Percentiles rank a stretch among this genome's conserved stretches.
These are phyloP conservation scores for Zea mays DNA, from an alignment of 176 grass and related monocot genomes.

Conservation along the genomic window Zm-B73-REFERENCE-NAM-5.0 NC_050101.1:117200001-117200500, in stretches of 20 bases:
- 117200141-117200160: neutral
- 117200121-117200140: constrained; percentile 5
- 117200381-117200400: constrained; percentile 24
- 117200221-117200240: no score
- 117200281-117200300: constrained; percentile 90
- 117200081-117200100: neutral
- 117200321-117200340: constrained; percentile 69
- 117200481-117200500: constrained; percentile 93
- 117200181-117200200: neutral
- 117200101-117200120: neutral
- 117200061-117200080: neutral
- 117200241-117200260: neutral
- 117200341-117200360: constrained; percentile 92
- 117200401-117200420: constrained; percentile 11
- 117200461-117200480: constrained; percentile 75
- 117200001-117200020: constrained; percentile 1
- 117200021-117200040: constrained; percentile 8
- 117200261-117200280: constrained; percentile 20
- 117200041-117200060: constrained; percentile 20
- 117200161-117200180: constrained; percentile 6
- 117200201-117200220: neutral
- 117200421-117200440: constrained; percentile 9
- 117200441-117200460: constrained; percentile 63
- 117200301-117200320: constrained; percentile 87
- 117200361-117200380: constrained; percentile 39